Evolutionary conservation across 805 yeast species (phyloP), one percentile per base, ranked within the genome.

Genomic region (Monosporozyma aerobia): DNA sequence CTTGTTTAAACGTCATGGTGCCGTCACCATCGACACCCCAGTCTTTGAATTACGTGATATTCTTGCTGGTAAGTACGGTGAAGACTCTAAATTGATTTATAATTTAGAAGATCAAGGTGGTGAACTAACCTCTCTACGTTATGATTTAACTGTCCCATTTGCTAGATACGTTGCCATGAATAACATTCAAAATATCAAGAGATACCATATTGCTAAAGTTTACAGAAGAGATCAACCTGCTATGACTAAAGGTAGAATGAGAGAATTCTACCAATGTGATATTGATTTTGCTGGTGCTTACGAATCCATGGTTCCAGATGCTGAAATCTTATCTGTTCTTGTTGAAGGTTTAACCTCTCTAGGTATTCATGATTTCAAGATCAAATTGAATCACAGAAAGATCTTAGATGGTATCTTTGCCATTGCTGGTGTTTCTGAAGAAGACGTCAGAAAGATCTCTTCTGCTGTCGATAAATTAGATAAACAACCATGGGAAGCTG

Each of bases 151-250:
- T 0, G 99, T 94, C 44, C 99, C 99, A 52, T 94, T 94, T 73
- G 99, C 99, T 13, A 81, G 99, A 67, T 94, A 79, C 64, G 95
- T 92, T 52, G 99, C 99, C 19, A 87, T 89, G 88, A 94, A 94
- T 74, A 89, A 87, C 63, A 80, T 94, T 56, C 84, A 88, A 61
- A 80, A 76, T 65, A 92, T 94, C 71, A 94, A 94, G 73, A 80
- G 99, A 67, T 94, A 82, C 69, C 99, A 94, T 73, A 88, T 94
- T 58, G 99, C 99, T 61, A 94, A 94, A 70, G 99, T 94, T 51
- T 94, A 94, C 73, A 83, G 99, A 75, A 86, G 99, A 73, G 99
- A 94, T 69, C 99, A 94, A 73, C 99, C 99, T 5, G 99, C 99
- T 8, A 94, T 94, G 99, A 92, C 98, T 50, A 94, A 94, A 73